These are phyloP conservation scores for Mycena crocata DNA, from an alignment of 768 basidiomycete species.

Conservation along the genomic window DNA sequence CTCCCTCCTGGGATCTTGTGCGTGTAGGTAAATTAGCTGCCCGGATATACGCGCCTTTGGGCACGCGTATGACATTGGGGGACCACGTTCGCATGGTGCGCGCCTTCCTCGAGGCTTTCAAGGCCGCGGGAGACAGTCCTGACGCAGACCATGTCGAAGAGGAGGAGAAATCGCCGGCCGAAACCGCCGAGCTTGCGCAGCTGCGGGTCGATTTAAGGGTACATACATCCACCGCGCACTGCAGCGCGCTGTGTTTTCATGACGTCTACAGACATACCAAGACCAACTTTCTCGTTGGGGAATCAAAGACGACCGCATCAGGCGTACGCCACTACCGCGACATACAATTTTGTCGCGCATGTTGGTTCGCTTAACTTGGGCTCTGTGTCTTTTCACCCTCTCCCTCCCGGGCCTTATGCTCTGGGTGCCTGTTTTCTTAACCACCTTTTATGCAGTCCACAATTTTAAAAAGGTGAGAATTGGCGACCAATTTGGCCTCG, in stretches of 20 bases:
- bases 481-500: background rate
- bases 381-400: conserved; percentile 68
- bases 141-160: conserved; percentile 36
- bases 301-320: conserved; percentile 89
- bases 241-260: background rate
- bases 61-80: conserved; percentile 86
- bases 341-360: conserved; percentile 72
- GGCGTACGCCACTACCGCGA: conserved; percentile 64
- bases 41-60: conserved; percentile 88
- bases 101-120: conserved; percentile 83
- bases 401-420: conserved; percentile 83
- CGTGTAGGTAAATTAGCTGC: conserved; percentile 82
- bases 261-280: conserved; percentile 70
- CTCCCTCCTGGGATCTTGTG: conserved; percentile 86
- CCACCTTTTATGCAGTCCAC: conserved; percentile 76
- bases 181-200: conserved; percentile 43
- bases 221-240: conserved; percentile 48
- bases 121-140: conserved; percentile 49
- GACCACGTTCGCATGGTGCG: conserved; percentile 84
- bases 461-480: conserved; percentile 70
- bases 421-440: conserved; percentile 83
- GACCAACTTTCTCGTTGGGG: conserved; percentile 73
- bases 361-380: conserved; percentile 72
- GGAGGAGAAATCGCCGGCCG: conserved; percentile 38
- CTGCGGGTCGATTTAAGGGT: conserved; percentile 74